Evolutionary conservation across 23 red algal species (phyloP), one percentile per base, ranked within the genome.

Genomic region (Gracilaria vermiculophylla): DNA sequence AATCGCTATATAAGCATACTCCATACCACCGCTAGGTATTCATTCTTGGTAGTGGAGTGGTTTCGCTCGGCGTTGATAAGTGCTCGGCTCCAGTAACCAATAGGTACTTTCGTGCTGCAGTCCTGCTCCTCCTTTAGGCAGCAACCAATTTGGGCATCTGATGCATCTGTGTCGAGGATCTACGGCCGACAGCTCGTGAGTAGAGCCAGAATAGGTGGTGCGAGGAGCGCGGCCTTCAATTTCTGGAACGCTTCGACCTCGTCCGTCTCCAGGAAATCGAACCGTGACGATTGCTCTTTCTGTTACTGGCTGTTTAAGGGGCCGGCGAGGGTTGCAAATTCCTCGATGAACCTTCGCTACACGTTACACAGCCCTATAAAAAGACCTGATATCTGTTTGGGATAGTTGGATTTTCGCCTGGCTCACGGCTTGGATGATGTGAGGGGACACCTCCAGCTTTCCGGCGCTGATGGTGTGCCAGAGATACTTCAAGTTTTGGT

Each of bases 41-140:
- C 43, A 8, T 40, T 69, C 15, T 84, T 27, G 6, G 53, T 33
- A 5, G 32, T 41, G 53, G 33, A 62, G 53, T 84, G 70, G 14
- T 39, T 47, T 2, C 16, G 37, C 25, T 84, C 55, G 5, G 55
- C 16, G 9, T 40, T 3, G 7, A 11, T n/a, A 13, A 84, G 80
- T 6, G 8, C 31, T 40, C 80, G 80, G 37, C 34, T 66, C 52
- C 37, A 84, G 60, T 84, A 84, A 31, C 80, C 80, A 21, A 84
- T 56, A 12, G 80, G 80, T 36, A 7, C 3, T n/a, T 23, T n/a
- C 33, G 24, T 4, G 3, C 53, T 27, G 9, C 70, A 60, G 16
- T 17, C 16, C 21, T 84, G 49, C 62, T 69, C 39, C 44, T 60
- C 60, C 16, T 23, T 53, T 23, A 84, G 80, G 55, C 3, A 19